Conservation (phyloP, 257 asterid genomes). For the Hygrophila difformis region DNA sequence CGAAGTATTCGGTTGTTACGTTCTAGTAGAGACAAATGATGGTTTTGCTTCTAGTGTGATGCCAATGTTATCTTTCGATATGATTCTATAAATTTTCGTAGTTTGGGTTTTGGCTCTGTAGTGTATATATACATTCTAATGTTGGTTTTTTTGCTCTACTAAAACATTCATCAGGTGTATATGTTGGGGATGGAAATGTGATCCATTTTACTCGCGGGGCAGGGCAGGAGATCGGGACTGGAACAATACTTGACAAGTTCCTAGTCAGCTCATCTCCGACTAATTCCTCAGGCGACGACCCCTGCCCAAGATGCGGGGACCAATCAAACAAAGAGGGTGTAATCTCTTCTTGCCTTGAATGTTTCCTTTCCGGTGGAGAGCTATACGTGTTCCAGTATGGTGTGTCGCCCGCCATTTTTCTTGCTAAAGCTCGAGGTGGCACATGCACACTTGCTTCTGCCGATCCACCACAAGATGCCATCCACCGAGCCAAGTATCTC, state of each 20-base stretch:
- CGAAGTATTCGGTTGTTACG: too few species aligned
- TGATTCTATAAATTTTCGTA: too few species aligned
- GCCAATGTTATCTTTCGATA: too few species aligned
- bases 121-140: too few species aligned
- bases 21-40: too few species aligned
- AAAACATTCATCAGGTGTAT: too few species aligned
- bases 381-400: constrained; percentile 65
- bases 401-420: constrained; percentile 49
- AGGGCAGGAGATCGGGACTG: too few species aligned
- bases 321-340: constrained; percentile 62
- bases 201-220: constrained; percentile 78
- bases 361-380: constrained; percentile 64
- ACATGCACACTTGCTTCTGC: constrained; percentile 68
- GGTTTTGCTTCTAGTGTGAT: too few species aligned
- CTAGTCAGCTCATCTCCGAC: too few species aligned
- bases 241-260: too few species aligned
- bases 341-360: constrained; percentile 62
- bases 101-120: too few species aligned
- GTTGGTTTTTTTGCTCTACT: too few species aligned
- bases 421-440: constrained; percentile 77
- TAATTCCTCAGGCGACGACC: constrained; percentile 37
- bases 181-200: constrained; percentile 78
- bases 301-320: constrained; percentile 87
- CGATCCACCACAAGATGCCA: constrained; percentile 41
- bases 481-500: constrained; percentile 74